Conservation (phyloP, 2,329 filamentous ascomycete genomes). For the Cytospora leucostoma region DNA sequence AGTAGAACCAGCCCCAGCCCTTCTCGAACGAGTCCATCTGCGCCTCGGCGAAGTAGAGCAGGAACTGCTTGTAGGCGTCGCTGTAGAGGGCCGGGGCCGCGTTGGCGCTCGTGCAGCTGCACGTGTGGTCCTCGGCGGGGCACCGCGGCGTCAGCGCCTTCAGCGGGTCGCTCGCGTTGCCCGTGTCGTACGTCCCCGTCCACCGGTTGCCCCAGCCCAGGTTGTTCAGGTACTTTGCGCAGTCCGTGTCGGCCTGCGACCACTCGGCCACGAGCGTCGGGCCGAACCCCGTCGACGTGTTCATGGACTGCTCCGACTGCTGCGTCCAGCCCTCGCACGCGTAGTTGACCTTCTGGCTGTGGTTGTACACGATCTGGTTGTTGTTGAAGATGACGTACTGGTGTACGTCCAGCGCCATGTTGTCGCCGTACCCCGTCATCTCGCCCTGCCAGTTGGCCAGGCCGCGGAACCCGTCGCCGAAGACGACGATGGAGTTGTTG, state of each 20-base stretch:
- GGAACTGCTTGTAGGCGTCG: slow-evolving; percentile 76
- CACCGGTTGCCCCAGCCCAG: slow-evolving; percentile 86
- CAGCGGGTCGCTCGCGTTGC: slow-evolving; percentile 52
- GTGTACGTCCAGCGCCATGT: slow-evolving; percentile 91
- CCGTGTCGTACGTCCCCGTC: slow-evolving; percentile 81
- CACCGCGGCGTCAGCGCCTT: slow-evolving; percentile 72
- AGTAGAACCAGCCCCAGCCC: slow-evolving; percentile 98
- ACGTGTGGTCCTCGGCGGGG: slow-evolving; percentile 64
- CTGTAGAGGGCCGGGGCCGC: slow-evolving; percentile 69
- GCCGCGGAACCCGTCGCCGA: slow-evolving; percentile 94
- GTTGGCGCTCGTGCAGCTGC: slow-evolving; percentile 76
- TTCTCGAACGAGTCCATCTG: slow-evolving; percentile 95
- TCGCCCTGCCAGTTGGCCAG: slow-evolving; percentile 87
- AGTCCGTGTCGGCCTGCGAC: slow-evolving; percentile 97
- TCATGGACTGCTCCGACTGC: slow-evolving; percentile 72
- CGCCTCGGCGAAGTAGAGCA: slow-evolving; percentile 88
- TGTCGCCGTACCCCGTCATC: slow-evolving; percentile 66
- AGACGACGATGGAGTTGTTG: slow-evolving; percentile 67
- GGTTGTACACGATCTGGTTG: slow-evolving; percentile 78
- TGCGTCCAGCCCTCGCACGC: slow-evolving; percentile 85
- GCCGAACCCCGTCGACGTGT: slow-evolving; percentile 78
- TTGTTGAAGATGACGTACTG: slow-evolving; percentile 98
- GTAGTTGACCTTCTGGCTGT: slow-evolving; percentile 81
- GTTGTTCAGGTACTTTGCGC: slow-evolving; percentile 83
- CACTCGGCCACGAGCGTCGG: slow-evolving; percentile 95